Base-by-base conservation (phyloP, 2,329 filamentous ascomycete genomes). In the Teratosphaeria pseudoeucalypti region DNA sequence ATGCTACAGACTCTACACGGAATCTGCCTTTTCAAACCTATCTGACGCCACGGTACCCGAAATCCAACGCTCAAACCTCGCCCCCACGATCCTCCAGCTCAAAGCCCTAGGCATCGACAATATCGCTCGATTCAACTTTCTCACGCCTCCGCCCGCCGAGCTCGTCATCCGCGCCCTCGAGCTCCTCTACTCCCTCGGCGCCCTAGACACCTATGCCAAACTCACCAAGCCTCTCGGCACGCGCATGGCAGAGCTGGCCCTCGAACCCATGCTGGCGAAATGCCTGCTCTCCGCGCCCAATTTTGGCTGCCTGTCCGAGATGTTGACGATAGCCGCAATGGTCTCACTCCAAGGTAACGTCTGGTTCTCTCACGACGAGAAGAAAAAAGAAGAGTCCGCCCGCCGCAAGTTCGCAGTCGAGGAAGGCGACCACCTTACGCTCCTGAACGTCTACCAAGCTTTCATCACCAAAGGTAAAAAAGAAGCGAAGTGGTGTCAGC, bases 31-130 rank as follows among this genome's bases (percentile, higher is more conserved):
- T 70, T 76, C 82, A 39, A 71, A 74, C 2, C 78, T 99, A 4
- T 80, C 85, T 0, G 85, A 89, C 61, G 81, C 85, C 32, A 95
- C 89, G 10, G 79, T 90, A 2, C 94, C 94, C 0, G 94, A 99
- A 72, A 91, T 97, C 34, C 92, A 96, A 70, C 84, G 94, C 56
- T 92, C 89, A 1, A 95, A 97, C 68, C 81, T 99, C 26, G 91
- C 92, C 0, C 89, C 91, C 0, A 85, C 91, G 2, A 83, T 97
- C 47, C 80, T 99, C 52, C 92, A 97, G 69, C 84, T 99, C 47
- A 96, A 97, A 75, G 92, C 94, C 1, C 79, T 99, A 1, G 94
- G 94, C 0, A 95, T 97, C 65, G 92, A 96, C 72, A 97, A 99
- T 66, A 86, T 97, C 37, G 84, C 90, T 5, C 86, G 90, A 4